Percentiles rank a stretch among this genome's conserved stretches.
Conservation (phyloP, 345 rosid species). For the Arabidopsis suecica region DNA sequence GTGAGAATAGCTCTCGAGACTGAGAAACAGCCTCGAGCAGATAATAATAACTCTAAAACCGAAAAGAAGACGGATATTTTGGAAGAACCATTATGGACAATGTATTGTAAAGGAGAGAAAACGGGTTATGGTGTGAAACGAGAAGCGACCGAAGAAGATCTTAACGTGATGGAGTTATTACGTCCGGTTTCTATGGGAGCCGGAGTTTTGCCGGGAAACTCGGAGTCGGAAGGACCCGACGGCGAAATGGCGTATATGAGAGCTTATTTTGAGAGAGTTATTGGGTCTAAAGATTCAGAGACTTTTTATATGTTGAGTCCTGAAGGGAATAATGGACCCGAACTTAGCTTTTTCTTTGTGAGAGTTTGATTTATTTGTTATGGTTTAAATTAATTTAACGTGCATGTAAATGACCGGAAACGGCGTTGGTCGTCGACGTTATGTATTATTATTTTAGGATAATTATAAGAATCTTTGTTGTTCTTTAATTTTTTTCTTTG, state of each 20-base stretch:
- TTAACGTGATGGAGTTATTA: conserved; percentile 55
- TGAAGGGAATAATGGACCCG: conserved; percentile 64
- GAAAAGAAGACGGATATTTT: conserved; percentile 39
- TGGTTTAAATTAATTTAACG: neutral
- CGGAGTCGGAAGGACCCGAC: conserved; percentile 43
- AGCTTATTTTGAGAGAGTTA: conserved; percentile 62
- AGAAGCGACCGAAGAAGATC: conserved; percentile 55
- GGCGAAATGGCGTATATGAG: conserved; percentile 64
- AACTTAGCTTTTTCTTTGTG: conserved; percentile 59
- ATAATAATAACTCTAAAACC: conserved; percentile 5
- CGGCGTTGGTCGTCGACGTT: neutral
- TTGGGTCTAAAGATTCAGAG: conserved; percentile 67
- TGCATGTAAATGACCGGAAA: conserved; percentile 25
- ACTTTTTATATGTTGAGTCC: conserved; percentile 70
- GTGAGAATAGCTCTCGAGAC: conserved; percentile 57
- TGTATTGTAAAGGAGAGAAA: conserved; percentile 53
- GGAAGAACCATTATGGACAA: conserved; percentile 47
- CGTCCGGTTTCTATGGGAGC: conserved; percentile 62
- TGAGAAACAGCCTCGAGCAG: conserved; percentile 45
- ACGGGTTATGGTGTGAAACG: conserved; percentile 56
- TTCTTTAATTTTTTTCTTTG: neutral
- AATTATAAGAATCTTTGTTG: neutral
- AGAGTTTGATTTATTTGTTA: conserved; percentile 43
- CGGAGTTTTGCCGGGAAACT: conserved; percentile 57
- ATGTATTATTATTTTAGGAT: conserved; percentile 2